phyloP scores from a whole-genome alignment of 2,329 filamentous ascomycete species.

The Aspergillus latus region DNA sequence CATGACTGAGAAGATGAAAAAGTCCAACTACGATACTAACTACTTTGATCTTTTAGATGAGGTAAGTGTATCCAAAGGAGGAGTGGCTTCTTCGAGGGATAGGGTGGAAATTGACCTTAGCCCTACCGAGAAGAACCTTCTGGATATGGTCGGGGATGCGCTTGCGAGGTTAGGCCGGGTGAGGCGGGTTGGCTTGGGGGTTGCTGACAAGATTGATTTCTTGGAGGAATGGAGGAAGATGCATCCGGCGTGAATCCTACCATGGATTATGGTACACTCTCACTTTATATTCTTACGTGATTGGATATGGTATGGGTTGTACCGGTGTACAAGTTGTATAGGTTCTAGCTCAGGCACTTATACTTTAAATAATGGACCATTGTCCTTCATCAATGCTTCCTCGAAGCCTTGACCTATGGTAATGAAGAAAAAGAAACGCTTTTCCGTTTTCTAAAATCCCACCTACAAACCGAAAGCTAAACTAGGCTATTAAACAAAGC shows the following conservation, averaged over 20 bases:
- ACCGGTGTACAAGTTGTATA: not conserved
- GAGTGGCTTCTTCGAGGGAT: not conserved
- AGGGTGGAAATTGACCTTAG: slow-evolving; percentile 35
- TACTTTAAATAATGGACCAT: not conserved
- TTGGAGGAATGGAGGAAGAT: slow-evolving; percentile 66
- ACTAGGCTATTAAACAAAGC: slow-evolving; percentile 7
- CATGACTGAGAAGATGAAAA: slow-evolving; percentile 7
- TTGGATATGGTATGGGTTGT: not conserved
- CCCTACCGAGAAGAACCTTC: slow-evolving; percentile 64
- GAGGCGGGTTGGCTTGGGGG: slow-evolving; percentile 81
- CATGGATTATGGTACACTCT: not conserved
- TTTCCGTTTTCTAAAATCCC: slow-evolving; percentile 6
- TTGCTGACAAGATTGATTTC: slow-evolving; percentile 81
- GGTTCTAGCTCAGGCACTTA: not conserved
- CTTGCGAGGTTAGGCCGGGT: slow-evolving; percentile 84
- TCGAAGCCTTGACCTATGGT: too few species aligned
- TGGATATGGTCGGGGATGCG: slow-evolving; percentile 80
- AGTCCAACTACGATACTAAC: slow-evolving; percentile 45
- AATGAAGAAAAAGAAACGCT: slow-evolving; percentile 2
- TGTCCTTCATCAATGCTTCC: not conserved
- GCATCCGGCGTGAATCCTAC: slow-evolving; percentile 29
- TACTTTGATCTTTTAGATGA: slow-evolving; percentile 48
- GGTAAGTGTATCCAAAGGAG: slow-evolving; percentile 28
- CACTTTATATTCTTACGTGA: not conserved
- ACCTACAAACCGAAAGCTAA: not conserved